phyloP scores from a whole-genome alignment of 2,329 filamentous ascomycete genomes.

The Fusarium napiforme region DNA sequence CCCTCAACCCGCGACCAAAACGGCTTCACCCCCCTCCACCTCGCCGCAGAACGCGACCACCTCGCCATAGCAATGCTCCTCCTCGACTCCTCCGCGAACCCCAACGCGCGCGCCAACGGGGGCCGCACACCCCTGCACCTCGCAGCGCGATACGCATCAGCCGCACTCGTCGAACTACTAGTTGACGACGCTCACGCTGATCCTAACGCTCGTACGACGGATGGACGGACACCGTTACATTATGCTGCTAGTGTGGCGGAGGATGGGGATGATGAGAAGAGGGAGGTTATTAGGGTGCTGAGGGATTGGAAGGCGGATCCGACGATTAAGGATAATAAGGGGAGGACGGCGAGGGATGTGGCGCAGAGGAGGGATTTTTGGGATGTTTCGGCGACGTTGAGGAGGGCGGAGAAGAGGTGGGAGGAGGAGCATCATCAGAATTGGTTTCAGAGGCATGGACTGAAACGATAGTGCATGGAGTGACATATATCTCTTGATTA shows the following conservation, averaged over 20 bases:
- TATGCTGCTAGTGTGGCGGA: slow-evolving; percentile 47
- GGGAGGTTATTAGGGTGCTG: slow-evolving; percentile 46
- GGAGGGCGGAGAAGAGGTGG: slow-evolving; percentile 50
- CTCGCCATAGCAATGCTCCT: slow-evolving; percentile 50
- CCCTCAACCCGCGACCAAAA: slow-evolving; percentile 44
- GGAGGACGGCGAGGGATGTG: slow-evolving; percentile 46
- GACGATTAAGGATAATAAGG: slow-evolving; percentile 41
- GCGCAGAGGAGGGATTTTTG: slow-evolving; percentile 48
- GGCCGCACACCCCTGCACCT: slow-evolving; percentile 49
- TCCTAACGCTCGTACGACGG: slow-evolving; percentile 43
- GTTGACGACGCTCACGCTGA: slow-evolving; percentile 47
- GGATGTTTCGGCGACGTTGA: slow-evolving; percentile 48
- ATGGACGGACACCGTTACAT: slow-evolving; percentile 49
- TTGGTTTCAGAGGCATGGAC: slow-evolving; percentile 45
- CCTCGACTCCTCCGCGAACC: slow-evolving; percentile 43
- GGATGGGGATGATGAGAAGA: slow-evolving; percentile 47
- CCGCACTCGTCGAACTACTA: slow-evolving; percentile 47
- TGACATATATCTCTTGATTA: no score
- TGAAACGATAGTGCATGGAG: slow-evolving; percentile 14
- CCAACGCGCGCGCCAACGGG: slow-evolving; percentile 43
- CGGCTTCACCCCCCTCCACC: slow-evolving; percentile 47
- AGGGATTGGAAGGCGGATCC: slow-evolving; percentile 48
- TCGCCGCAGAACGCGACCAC: slow-evolving; percentile 48
- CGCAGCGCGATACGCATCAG: slow-evolving; percentile 46
- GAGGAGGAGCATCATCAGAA: slow-evolving; percentile 46